Evolutionary conservation across 768 basidiomycete species (phyloP), one percentile per base, ranked within the genome.

Genomic region (Leucocoprinus birnbaumii): DNA sequence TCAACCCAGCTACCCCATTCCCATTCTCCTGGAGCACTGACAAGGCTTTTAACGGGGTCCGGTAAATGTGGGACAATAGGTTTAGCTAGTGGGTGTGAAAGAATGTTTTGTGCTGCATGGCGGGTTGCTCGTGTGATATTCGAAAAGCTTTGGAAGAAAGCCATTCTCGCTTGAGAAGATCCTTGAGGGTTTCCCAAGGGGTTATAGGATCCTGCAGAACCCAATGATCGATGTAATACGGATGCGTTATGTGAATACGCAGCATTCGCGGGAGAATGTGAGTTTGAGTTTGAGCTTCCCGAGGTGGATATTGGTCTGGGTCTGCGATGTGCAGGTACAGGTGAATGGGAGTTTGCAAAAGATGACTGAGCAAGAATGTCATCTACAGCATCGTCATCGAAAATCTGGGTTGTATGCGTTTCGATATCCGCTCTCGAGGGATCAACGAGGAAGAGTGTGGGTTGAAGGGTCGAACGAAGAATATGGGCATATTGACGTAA

Each of bases 41-140:
- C 94, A 45, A 98, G 80, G 55, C 89, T 93, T 60, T 82, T 83
- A 41, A 98, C 93, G 0, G 96, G 94, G 60, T 97, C 93, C 0
- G 97, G 97, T 11, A 99, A 82, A 66, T 98, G 95, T 3, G 96
- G 96, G 0, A 98, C 80, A 48, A 98, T 94, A 10, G 97, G 94
- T 65, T 95, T 94, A 2, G 96, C 95, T 24, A 98, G 82, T 0
- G 96, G 95, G 65, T 98, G 96, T 0, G 94, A 94, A 8, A 98
- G 78, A 14, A 98, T 92, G 62, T 94, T 91, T 65, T 97, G 93
- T 0, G 96, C 94, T 0, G 95, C 91, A 68, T 94, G 90, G 7
- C 92, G 85, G 0, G 96, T 95, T 14, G 91, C 89, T 47, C 91
- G 83, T 0, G 97, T 98, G 57, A 99, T 89, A 55, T 91, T 93